Conservation (phyloP, 345 rosid genomes). For the Murraya paniculata region DNA sequence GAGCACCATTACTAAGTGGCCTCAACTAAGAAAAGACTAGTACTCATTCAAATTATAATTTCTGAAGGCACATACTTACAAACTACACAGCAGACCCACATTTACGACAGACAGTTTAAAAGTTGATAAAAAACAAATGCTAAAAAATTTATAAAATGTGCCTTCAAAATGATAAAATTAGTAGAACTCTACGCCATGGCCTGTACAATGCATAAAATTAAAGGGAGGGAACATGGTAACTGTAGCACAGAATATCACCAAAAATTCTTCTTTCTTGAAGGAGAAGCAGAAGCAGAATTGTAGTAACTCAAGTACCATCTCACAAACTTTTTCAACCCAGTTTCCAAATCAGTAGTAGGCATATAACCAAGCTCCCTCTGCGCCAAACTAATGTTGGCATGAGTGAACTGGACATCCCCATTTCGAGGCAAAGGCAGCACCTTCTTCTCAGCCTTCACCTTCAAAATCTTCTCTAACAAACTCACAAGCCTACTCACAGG, state of each 20-base stretch:
- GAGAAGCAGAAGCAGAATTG: constrained; percentile 2
- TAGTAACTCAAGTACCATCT: constrained; percentile 62
- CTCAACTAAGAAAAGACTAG: too few relatives aligned
- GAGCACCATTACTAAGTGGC: not conserved
- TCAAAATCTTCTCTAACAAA: constrained; percentile 60
- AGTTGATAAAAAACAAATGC: too few relatives aligned
- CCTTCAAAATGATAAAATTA: not conserved
- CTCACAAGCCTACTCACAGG: constrained; percentile 56
- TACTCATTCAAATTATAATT: too few relatives aligned
- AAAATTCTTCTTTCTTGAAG: constrained; percentile 37
- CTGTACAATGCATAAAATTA: constrained; percentile 5
- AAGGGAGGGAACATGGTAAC: not conserved
- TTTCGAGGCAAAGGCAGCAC: constrained; percentile 57
- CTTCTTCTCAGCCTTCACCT: constrained; percentile 59
- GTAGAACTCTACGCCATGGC: constrained; percentile 3
- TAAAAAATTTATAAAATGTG: too few relatives aligned
- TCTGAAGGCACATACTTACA: too few relatives aligned
- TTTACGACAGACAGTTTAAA: too few relatives aligned
- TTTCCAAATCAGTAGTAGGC: constrained; percentile 58
- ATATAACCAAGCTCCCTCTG: constrained; percentile 52
- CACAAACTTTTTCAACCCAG: constrained; percentile 70
- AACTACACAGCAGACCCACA: too few relatives aligned
- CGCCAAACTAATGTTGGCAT: constrained; percentile 60
- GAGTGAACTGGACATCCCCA: constrained; percentile 69
- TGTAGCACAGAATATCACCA: not conserved